Base-by-base conservation (phyloP, 2,329 filamentous ascomycete genomes). In the Corynespora cassiicola region DNA sequence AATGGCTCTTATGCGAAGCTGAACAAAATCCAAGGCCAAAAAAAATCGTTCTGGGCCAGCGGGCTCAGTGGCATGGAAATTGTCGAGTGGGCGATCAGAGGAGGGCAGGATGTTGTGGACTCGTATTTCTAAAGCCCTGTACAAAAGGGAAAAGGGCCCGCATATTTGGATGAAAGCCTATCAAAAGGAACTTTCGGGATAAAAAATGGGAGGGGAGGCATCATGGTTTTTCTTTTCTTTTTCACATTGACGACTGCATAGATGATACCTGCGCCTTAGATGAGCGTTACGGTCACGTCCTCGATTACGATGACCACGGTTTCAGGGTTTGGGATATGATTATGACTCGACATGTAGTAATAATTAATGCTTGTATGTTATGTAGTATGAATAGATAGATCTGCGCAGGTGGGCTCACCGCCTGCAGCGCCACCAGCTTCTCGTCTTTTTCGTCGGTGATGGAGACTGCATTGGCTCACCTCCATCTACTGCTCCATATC, bases 31-130 rank as follows among this genome's bases (percentile, higher is more conserved):
- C 65, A 69, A 28, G 65, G 65, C n/a, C 50, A 57, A 32, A 63
- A 64, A 36, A 66, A 66, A 49, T 64, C 57, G 19, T 69, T 58
- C 46, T 69, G 58, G 48, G 65, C 63, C 14, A 67, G 63, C 36
- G 65, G 56, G 15, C 56, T 69, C 25, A 55, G 52, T 27, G 65
- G 65, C 31, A 67, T 69, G 63, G 65, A 69, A 42, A 65, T 63
- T 21, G 64, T 69, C 11, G 65, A 69, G 48, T 68, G 58, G 59
- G 63, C 65, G 7, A 50, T 69, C 20, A 54, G 61, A 2, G 56
- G 58, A 15, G 65, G 61, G n/a, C 50, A 58, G 22, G 65, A 68
- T 33, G 52, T 69, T 31, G 61, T 66, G 14, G 56, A 65, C 27
- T 53, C 52, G 10, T 61, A 66, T 42, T 66, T 65, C 31, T 65